Percentiles rank a stretch among this genome's conserved stretches.
Evolutionary conservation across 306 rosid species (phyloP).

Genomic region (Oemleria cerasiformis): DNA sequence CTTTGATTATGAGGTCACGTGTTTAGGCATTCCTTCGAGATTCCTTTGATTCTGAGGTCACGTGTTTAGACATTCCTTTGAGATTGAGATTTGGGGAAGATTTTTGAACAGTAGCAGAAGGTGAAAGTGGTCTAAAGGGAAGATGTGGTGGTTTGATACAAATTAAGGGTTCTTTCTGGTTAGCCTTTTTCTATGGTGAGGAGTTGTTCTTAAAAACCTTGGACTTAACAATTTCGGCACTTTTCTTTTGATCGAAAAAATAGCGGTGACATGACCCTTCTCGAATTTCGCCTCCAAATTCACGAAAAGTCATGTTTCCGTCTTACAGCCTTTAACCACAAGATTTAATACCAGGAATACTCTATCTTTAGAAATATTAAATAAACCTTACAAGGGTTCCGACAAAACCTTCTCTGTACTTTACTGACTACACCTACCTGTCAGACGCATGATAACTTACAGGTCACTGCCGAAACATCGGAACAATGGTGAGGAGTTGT

Average conservation of each 20-base stretch:
- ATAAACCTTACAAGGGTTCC: too few species aligned
- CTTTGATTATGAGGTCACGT: conserved; percentile 24
- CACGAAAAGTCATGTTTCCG: too few species aligned
- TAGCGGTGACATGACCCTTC: too few species aligned
- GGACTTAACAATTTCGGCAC: conserved; percentile 50
- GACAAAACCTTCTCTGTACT: too few species aligned
- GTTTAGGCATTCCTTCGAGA: conserved; percentile 43
- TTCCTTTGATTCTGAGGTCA: conserved; percentile 26
- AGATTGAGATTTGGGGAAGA: conserved; percentile 43
- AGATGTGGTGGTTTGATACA: conserved; percentile 78
- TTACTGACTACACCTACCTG: too few species aligned
- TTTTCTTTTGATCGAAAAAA: conserved; percentile 49
- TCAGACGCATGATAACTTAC: too few species aligned
- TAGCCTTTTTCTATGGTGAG: conserved; percentile 52
- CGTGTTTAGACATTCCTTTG: conserved; percentile 39
- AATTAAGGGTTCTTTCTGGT: conserved; percentile 43
- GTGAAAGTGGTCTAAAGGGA: conserved; percentile 67
- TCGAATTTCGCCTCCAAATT: too few species aligned
- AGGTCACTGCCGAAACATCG: too few species aligned
- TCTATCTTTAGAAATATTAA: too few species aligned
- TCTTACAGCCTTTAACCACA: too few species aligned
- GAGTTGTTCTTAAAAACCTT: conserved; percentile 51
- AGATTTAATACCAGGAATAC: too few species aligned
- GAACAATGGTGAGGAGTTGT: too few species aligned
- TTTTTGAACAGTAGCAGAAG: conserved; percentile 32